Evolutionary conservation across 176 grass and related monocot genomes (phyloP).

Genomic region (Musa schizocarpa): DNA sequence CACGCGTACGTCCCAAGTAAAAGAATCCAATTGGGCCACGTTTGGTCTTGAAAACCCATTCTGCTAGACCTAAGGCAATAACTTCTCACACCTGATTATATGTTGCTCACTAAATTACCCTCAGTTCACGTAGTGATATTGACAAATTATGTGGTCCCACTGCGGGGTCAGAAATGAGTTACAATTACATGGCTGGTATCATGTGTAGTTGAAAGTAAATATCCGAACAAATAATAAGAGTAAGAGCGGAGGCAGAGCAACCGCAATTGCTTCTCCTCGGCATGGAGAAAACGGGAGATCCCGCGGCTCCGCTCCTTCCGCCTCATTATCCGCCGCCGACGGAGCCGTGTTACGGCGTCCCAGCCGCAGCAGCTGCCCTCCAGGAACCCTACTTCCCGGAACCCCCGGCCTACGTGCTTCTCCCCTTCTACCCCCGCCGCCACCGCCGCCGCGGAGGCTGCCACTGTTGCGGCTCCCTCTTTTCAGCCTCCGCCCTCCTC

Average conservation of each 20-base stretch:
- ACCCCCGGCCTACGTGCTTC: not conserved
- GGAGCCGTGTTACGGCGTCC: conserved; percentile 3
- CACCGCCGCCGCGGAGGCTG: not conserved
- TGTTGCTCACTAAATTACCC: no score
- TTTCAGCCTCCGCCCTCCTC: conserved; percentile 3
- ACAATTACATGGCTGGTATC: no score
- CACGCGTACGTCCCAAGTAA: no score
- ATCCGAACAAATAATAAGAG: no score
- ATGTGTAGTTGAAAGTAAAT: no score
- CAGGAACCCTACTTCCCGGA: conserved; percentile 7
- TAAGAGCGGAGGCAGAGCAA: not conserved
- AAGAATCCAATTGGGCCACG: no score
- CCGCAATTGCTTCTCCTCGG: not conserved
- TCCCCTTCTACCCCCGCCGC: conserved; percentile 10
- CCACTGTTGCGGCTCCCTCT: not conserved
- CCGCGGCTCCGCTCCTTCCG: conserved; percentile 4
- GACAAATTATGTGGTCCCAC: no score
- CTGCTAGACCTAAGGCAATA: no score
- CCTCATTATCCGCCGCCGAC: not conserved
- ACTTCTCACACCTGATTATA: no score
- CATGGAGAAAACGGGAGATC: not conserved
- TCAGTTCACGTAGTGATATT: no score
- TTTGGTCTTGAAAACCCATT: no score
- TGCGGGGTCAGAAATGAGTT: no score
- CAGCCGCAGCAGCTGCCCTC: not conserved